Percentiles rank a stretch among this genome's conserved stretches.
phyloP scores from a whole-genome alignment of 805 yeast species.

The Komagataella pastoris region DNA sequence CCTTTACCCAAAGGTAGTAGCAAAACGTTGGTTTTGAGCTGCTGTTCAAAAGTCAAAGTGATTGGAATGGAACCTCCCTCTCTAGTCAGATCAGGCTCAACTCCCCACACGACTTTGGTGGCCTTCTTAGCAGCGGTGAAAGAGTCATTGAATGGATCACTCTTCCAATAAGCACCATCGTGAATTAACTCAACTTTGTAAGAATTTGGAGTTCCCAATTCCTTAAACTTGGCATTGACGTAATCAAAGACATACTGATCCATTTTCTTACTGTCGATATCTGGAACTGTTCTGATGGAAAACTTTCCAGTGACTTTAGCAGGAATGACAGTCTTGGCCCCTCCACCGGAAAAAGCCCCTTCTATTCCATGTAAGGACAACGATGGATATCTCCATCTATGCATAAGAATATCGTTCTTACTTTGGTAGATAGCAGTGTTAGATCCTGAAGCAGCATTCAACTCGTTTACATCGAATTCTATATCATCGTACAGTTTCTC shows the following conservation, averaged over 20 bases:
- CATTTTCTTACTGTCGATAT: conserved; percentile 70
- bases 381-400: conserved; percentile 98
- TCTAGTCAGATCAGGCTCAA: conserved; percentile 93
- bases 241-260: conserved; percentile 66
- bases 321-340: conserved; percentile 98
- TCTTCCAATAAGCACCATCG: conserved; percentile 94
- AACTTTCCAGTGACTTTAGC: conserved; percentile 90
- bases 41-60: conserved; percentile 84
- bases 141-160: conserved; percentile 84
- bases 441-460: conserved; percentile 83
- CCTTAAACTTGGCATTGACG: conserved; percentile 50
- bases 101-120: conserved; percentile 86
- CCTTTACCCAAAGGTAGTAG: conserved; percentile 97
- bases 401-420: conserved; percentile 84
- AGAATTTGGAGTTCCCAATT: conserved; percentile 67
- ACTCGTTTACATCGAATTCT: conserved; percentile 73
- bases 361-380: conserved; percentile 93
- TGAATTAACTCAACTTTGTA: conserved; percentile 67
- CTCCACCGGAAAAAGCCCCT: conserved; percentile 90
- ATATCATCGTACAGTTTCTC: conserved; percentile 68
- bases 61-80: conserved; percentile 99
- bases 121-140: conserved; percentile 93
- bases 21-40: conserved; percentile 72
- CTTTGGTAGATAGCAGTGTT: conserved; percentile 64
- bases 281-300: conserved; percentile 94